Percentiles rank a stretch among this genome's conserved stretches.
Conservation (phyloP, 805 yeast genomes). For the Zygoascus ofunaensis region DNA sequence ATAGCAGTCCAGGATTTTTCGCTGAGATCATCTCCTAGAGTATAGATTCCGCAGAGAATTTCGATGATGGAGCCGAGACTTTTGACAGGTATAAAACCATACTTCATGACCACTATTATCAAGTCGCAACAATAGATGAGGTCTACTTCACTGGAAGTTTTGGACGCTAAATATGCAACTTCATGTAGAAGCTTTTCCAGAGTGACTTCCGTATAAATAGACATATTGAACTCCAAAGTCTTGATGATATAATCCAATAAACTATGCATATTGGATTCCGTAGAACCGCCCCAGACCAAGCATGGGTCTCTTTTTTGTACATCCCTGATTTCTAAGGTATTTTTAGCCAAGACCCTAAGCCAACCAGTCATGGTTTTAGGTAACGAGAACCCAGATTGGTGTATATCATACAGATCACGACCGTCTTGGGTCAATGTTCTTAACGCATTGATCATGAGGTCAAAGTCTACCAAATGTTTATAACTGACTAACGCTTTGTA, state of each 20-base stretch:
- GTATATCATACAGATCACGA: constrained; percentile 42
- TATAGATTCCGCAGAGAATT: constrained; percentile 39
- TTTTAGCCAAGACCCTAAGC: constrained; percentile 27
- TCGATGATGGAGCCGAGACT: constrained; percentile 33
- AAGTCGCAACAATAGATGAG: constrained; percentile 33
- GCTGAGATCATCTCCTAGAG: constrained; percentile 30
- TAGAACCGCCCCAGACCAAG: constrained; percentile 23
- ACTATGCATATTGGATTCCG: constrained; percentile 23
- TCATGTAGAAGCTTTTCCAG: constrained; percentile 29
- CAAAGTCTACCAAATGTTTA: constrained; percentile 42
- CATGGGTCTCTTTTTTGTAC: constrained; percentile 19
- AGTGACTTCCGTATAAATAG: constrained; percentile 35
- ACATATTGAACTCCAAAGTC: constrained; percentile 41
- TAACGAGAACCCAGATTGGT: constrained; percentile 37
- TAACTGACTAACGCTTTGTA: constrained; percentile 51
- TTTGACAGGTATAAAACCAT: constrained; percentile 39
- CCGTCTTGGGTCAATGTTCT: constrained; percentile 44
- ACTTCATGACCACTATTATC: constrained; percentile 37
- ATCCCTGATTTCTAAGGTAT: constrained; percentile 25
- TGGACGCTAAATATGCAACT: constrained; percentile 32
- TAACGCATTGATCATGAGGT: constrained; percentile 40
- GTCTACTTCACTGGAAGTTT: constrained; percentile 33
- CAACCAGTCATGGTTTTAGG: constrained; percentile 32
- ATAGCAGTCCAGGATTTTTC: constrained; percentile 34
- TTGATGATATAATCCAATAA: constrained; percentile 35